Evolutionary conservation across 2,329 filamentous ascomycete genomes (phyloP).

Genomic region (Passalora sequoiae): DNA sequence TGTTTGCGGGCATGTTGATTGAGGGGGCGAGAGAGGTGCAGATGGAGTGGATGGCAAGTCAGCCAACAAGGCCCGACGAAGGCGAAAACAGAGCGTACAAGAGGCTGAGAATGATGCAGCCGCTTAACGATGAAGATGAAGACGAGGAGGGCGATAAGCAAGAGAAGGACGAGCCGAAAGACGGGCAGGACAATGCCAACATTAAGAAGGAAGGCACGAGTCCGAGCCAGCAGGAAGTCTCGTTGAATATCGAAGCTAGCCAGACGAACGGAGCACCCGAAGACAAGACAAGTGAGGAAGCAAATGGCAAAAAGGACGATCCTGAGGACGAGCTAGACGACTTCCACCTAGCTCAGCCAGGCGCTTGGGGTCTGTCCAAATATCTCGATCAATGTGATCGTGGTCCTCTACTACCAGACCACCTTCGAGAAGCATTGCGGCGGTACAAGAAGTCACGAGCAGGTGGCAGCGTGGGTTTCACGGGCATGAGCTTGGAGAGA

Average conservation of each 20-base stretch:
- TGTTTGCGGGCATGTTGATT: slow-evolving; percentile 71
- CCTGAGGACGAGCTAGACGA: slow-evolving; percentile 14
- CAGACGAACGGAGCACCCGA: slow-evolving; percentile 9
- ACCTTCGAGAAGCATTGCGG: slow-evolving; percentile 67
- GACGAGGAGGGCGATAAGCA: slow-evolving; percentile 25
- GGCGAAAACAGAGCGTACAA: slow-evolving; percentile 41
- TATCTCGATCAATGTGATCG: slow-evolving; percentile 37
- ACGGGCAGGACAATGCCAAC: slow-evolving; percentile 54
- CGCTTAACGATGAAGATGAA: slow-evolving; percentile 25
- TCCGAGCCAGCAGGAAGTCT: slow-evolving; percentile 10
- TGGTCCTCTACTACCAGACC: slow-evolving; percentile 64
- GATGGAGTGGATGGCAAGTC: slow-evolving; percentile 60
- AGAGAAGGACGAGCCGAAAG: slow-evolving; percentile 55
- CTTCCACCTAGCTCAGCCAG: slow-evolving; percentile 16
- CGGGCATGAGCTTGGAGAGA: slow-evolving; percentile 46
- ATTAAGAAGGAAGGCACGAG: slow-evolving; percentile 20
- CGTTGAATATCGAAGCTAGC: slow-evolving; percentile 4
- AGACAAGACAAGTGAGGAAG: background rate
- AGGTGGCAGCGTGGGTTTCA: slow-evolving; percentile 54
- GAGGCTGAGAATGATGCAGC: slow-evolving; percentile 22
- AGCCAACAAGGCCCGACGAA: slow-evolving; percentile 48
- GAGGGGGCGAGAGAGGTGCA: slow-evolving; percentile 67
- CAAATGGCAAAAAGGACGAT: slow-evolving; percentile 5
- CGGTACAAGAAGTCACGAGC: slow-evolving; percentile 61
- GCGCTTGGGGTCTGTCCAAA: slow-evolving; percentile 25